These are phyloP conservation scores for Backusella liffmaniae DNA, from an alignment of 192 early-diverging fungal genomes.

Conservation along the genomic window DNA sequence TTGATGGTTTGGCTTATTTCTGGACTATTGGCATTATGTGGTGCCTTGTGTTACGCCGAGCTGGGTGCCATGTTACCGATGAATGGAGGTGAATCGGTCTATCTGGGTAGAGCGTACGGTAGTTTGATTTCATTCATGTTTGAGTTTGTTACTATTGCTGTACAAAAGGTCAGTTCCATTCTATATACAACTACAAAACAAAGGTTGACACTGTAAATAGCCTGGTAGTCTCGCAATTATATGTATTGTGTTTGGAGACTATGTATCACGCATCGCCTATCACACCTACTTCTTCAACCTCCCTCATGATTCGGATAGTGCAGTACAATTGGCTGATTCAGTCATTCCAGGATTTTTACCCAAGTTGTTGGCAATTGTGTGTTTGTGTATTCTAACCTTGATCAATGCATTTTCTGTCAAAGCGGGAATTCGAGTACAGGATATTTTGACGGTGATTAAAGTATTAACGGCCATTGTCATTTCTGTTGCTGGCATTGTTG, in stretches of 20 bases:
- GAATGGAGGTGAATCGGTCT: slow-evolving; percentile 89
- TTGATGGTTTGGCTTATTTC: slow-evolving; percentile 76
- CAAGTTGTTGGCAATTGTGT: slow-evolving; percentile 56
- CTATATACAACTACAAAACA: neutral
- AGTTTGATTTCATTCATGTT: slow-evolving; percentile 73
- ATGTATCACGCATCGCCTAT: slow-evolving; percentile 66
- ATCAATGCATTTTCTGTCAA: slow-evolving; percentile 66
- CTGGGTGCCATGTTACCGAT: slow-evolving; percentile 82
- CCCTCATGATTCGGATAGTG: slow-evolving; percentile 39
- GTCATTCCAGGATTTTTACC: slow-evolving; percentile 43
- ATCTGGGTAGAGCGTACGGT: slow-evolving; percentile 77
- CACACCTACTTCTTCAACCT: slow-evolving; percentile 47
- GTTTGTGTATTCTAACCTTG: slow-evolving; percentile 58
- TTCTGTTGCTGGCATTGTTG: slow-evolving; percentile 63
- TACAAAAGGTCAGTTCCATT: slow-evolving; percentile 53
- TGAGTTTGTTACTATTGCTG: slow-evolving; percentile 60
- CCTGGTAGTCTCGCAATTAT: slow-evolving; percentile 76
- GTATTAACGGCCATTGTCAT: slow-evolving; percentile 67
- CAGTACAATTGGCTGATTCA: slow-evolving; percentile 33
- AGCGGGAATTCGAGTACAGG: slow-evolving; percentile 67
- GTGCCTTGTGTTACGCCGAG: slow-evolving; percentile 88
- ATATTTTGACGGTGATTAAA: slow-evolving; percentile 72
- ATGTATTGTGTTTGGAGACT: slow-evolving; percentile 74
- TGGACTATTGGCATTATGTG: slow-evolving; percentile 74
- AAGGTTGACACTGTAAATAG: slow-evolving; percentile 18